Evolutionary conservation across 2,329 filamentous ascomycete genomes (phyloP).

Genomic region (Paraphoma chrysanthemicola): DNA sequence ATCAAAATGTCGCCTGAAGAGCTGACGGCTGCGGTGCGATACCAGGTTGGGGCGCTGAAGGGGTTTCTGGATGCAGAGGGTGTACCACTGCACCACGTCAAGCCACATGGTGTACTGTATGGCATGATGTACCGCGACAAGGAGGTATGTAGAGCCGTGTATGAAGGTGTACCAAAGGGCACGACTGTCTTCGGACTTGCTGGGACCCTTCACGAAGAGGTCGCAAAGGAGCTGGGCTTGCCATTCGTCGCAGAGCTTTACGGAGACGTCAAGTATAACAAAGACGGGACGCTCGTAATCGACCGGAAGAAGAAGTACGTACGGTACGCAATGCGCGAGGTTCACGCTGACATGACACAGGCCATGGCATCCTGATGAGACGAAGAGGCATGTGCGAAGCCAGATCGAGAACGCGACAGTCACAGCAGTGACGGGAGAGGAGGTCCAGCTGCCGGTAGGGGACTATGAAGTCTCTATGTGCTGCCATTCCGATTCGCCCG

Average conservation of each 20-base stretch:
- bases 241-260: conserved; percentile 63
- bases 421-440: conserved; percentile 51
- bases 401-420: conserved; percentile 52
- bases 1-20: conserved; percentile 66
- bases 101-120: conserved; percentile 68
- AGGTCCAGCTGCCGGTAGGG: conserved; percentile 50
- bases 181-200: conserved; percentile 62
- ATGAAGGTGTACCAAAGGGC: conserved; percentile 59
- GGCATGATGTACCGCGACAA: conserved; percentile 63
- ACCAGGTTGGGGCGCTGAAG: conserved; percentile 69
- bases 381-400: conserved; percentile 48
- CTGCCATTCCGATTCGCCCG: conserved; percentile 55
- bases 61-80: conserved; percentile 65
- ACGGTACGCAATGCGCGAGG: background rate
- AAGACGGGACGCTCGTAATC: conserved; percentile 60
- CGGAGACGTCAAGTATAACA: conserved; percentile 63
- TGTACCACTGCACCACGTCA: conserved; percentile 66
- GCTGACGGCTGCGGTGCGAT: conserved; percentile 64
- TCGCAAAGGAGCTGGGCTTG: conserved; percentile 60
- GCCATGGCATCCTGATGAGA: conserved; percentile 53
- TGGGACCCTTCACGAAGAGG: conserved; percentile 62
- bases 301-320: conserved; percentile 64
- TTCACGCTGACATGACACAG: conserved; percentile 18
- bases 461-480: conserved; percentile 53
- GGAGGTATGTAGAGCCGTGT: conserved; percentile 61